Evolutionary conservation across 495 filamentous ascomycete genomes (phyloP), one percentile per base, ranked within the genome.

Genomic region (Trichoderma parareesei): DNA sequence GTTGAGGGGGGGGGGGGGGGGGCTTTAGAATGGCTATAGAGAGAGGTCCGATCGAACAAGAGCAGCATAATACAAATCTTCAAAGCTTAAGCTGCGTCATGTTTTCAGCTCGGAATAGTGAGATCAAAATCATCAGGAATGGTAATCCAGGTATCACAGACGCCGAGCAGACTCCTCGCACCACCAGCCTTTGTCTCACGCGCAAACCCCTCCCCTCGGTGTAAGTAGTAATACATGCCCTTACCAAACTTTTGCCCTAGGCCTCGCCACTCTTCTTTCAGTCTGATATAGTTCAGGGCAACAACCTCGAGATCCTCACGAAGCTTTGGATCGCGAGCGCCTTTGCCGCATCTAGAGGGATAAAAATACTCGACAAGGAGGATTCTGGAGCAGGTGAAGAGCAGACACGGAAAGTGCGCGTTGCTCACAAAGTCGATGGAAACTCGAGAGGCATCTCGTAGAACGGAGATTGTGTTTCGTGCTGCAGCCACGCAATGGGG

Each of bases 361-460:
- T n/a, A 27, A 16, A 62, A 35, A 4, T 62, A 44, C 33, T 62
- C 60, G 6, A 42, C 42, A 3, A 42, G 27, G 4, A 62, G 60
- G 4, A 62, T 62, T 10, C 60, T 41, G 60, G 16, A 41, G 60
- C 60, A 20, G 20, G 60, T 20, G 14, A 62, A 62, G 6, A 62
- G 38, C n/a, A 44, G 60, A 10, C 20, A 27, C 38, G 60, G 38
- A 62, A 62, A 11, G 11, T 41, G 38, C 7, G 60, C 38, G 18
- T 62, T 62, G 18, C 38, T n/a, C 18, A 62, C 38, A 18, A 62
- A 44, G 38, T 62, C 60, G 10, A 37, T 42, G 9, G 60, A 62
- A 5, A 62, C 60, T n/a, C 60, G 60, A 44, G 20, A 41, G 38
- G 60, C 60, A 10, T 62, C 60, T 41, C 60, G 60, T 33, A 62